phyloP scores from a whole-genome alignment of 306 rosid species.

The Medicago ruthenica region DNA sequence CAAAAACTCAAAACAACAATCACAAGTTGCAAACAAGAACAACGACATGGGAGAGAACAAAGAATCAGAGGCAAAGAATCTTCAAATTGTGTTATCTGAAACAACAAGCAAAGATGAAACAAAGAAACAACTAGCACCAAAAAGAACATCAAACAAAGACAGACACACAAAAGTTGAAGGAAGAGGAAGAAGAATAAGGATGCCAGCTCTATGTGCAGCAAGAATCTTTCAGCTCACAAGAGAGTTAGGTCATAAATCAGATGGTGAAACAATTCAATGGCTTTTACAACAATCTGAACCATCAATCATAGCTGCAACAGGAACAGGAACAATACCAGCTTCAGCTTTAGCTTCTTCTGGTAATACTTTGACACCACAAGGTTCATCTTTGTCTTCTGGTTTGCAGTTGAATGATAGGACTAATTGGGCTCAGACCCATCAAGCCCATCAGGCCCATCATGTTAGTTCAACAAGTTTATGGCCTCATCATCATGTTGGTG shows the following conservation, averaged over 20 bases:
- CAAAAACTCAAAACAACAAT: constrained; percentile 87
- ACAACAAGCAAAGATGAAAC: constrained; percentile 11
- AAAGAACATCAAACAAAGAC: constrained; percentile 91
- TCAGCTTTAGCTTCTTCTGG: constrained; percentile 84
- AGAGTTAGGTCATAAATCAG: constrained; percentile 97
- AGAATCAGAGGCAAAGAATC: constrained; percentile 71
- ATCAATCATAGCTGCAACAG: constrained; percentile 86
- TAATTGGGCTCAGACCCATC: not conserved
- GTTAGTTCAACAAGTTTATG: constrained; percentile 41
- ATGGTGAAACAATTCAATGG: constrained; percentile 99
- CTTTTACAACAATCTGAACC: constrained; percentile 92
- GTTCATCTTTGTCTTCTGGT: constrained; percentile 68
- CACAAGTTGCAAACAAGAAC: constrained; percentile 31
- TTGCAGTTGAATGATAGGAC: constrained; percentile 46
- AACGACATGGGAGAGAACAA: constrained; percentile 73
- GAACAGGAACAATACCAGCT: constrained; percentile 90
- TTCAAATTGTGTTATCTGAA: constrained; percentile 73
- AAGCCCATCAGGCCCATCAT: constrained; percentile 3
- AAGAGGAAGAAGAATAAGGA: constrained; percentile 91
- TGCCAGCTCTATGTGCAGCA: constrained; percentile 97
- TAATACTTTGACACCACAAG: constrained; percentile 53
- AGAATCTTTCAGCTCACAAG: constrained; percentile 90
- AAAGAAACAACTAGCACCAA: constrained; percentile 85
- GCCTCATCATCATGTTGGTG: constrained; percentile 49
- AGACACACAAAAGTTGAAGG: constrained; percentile 97